Evolutionary conservation across 371 early-diverging fungal species (phyloP), one percentile per base, ranked within the genome.

Genomic region (Apophysomyces ossiformis): DNA sequence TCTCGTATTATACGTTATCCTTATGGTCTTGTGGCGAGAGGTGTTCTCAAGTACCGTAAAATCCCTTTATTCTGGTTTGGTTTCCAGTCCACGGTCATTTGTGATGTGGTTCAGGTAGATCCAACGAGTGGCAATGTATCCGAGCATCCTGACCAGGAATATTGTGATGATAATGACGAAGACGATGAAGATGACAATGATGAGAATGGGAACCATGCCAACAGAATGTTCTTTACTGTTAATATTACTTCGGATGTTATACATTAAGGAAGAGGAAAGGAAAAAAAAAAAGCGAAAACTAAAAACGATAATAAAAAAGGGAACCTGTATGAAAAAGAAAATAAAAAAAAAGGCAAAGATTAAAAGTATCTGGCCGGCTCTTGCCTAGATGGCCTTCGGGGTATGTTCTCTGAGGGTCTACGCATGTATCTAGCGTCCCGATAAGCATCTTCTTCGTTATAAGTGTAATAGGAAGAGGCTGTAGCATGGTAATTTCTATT

Each of bases 21-120:
- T 3, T 88, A 84, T 71, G 85, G 86, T 37, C 67, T 88, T 36
- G 82, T 85, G 4, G 72, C 84, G 8, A 83, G 88, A 58, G 88
- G 88, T 5, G 77, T 85, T 7, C 70, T 88, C 26, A 79, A 80
- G 60, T 88, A 88, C 68, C 72, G 75, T 11, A 65, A 68, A 13
- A 63, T 79, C 13, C 65, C 78, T 4, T 65, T 65, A 47, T 50
- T 45, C 35, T 41, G 63, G 36, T 18, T 63, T 5, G 66, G 65
- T 36, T 67, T 69, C 18, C 76, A 68, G 64, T 74, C 72, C 13
- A 69, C 67, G 1, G 72, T 68, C 16, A 74, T 81, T 11, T 81
- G 78, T 58, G 66, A 68, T 56, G 73, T 72, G 15, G 72, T 57
- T 21, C 60, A 63, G 4, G 71, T 81, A 6, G 81, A 81, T 47